These are phyloP conservation scores for Hygrocybe punicea DNA, from an alignment of 768 basidiomycete species.

Conservation along the genomic window DNA sequence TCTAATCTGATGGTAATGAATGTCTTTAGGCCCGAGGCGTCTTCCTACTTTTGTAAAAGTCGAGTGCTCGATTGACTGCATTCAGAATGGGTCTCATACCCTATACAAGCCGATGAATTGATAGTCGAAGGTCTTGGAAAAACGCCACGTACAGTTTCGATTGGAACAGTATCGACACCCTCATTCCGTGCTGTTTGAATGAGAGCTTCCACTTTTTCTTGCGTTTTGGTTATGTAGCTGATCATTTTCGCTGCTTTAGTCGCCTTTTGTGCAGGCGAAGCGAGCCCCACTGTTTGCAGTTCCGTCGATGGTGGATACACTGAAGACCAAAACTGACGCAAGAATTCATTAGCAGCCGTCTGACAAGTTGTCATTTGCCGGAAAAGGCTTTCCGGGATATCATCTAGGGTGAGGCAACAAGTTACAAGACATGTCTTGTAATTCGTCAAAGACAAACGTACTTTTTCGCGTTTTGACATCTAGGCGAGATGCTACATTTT, in stretches of 20 bases:
- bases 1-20: too few relatives aligned
- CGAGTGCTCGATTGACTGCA: conserved; percentile 70
- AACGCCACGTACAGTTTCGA: conserved; percentile 56
- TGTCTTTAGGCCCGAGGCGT: conserved; percentile 22
- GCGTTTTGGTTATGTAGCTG: conserved; percentile 72
- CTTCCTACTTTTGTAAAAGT: conserved; percentile 49
- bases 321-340: conserved; percentile 93
- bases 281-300: conserved; percentile 43
- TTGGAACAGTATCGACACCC: conserved; percentile 57
- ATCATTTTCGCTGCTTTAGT: conserved; percentile 87
- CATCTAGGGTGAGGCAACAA: conserved; percentile 43
- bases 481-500: conserved; percentile 69
- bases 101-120: conserved; percentile 34
- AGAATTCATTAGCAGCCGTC: conserved; percentile 91
- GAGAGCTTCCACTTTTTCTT: conserved; percentile 79
- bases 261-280: conserved; percentile 66
- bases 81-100: conserved; percentile 73
- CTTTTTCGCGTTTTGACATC: conserved; percentile 66
- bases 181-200: conserved; percentile 57
- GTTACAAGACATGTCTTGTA: background rate
- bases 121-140: background rate
- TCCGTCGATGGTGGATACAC: conserved; percentile 73
- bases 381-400: conserved; percentile 75
- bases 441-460: conserved; percentile 31
- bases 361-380: conserved; percentile 86